Conservation (phyloP, 1,284 basidiomycete genomes). For the Ceratobasidium sp. region DNA sequence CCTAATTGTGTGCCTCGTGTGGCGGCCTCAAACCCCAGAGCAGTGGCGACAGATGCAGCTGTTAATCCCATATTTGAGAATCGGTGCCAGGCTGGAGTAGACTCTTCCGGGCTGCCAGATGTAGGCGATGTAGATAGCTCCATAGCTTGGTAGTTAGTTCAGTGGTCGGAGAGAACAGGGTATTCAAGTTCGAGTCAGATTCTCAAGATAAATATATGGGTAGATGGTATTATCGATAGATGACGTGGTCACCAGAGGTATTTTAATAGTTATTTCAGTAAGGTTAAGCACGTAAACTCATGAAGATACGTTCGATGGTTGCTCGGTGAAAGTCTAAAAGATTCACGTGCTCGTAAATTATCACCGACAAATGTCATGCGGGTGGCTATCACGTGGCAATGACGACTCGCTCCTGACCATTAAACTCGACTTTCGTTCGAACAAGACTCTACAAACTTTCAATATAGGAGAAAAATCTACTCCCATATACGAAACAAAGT, state of each 20-base stretch:
- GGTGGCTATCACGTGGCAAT: not conserved
- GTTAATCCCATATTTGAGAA: constrained; percentile 45
- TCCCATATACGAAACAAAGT: too few relatives aligned
- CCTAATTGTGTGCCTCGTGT: constrained; percentile 76
- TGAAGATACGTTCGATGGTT: not conserved
- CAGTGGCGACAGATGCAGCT: constrained; percentile 69
- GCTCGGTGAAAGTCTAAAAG: not conserved
- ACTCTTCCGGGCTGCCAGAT: not conserved
- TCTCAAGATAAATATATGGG: not conserved
- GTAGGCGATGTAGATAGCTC: not conserved
- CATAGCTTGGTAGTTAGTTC: not conserved
- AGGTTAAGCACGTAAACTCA: not conserved
- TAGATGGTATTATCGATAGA: not conserved
- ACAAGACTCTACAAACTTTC: too few relatives aligned
- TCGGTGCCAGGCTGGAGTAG: constrained; percentile 33
- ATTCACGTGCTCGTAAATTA: not conserved
- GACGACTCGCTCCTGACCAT: too few relatives aligned
- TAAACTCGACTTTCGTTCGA: too few relatives aligned
- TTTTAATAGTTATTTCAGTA: not conserved
- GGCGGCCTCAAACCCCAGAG: constrained; percentile 74
- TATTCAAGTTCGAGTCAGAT: not conserved
- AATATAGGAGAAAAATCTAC: too few relatives aligned
- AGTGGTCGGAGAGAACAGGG: not conserved
- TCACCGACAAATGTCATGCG: too few relatives aligned
- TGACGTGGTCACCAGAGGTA: not conserved